Evolutionary conservation across 202 grass and related monocot species (phyloP), one percentile per base, ranked within the genome.

Genomic region (Cymbopogon flexuosus): DNA sequence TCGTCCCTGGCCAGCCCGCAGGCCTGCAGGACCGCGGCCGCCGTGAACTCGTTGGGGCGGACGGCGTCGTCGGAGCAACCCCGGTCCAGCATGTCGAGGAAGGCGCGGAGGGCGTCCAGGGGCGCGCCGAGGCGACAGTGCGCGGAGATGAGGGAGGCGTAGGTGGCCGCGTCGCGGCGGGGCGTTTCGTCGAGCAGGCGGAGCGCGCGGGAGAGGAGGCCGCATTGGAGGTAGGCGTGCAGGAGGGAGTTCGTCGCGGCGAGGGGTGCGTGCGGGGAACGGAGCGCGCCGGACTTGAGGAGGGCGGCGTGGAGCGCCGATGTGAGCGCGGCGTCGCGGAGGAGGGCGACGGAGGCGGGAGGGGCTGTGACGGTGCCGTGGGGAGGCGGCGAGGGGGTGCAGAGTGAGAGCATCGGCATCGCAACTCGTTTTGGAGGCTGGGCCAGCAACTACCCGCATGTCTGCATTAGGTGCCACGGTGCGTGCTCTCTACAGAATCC

Each of bases 11-110:
- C 74, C 18, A 88, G 76, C 59, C 88, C 82, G 9, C 86, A 91
- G 16, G 85, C 84, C 74, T 81, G 84, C 42, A 84, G 33, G 64
- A 82, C 85, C 34, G 85, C 75, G 67, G 79, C 86, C 23, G 72
- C 88, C 33, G 96, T 93, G 85, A 98, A 90, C 70, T 93, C 79
- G 72, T 88, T 91, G 79, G 90, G 62, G 61, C 87, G 88, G 58
- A 79, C 81, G 61, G 85, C 51, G 27, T 33, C 35, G 35, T 73
- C 79, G 34, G 76, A 36, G 19, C 87, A 68, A 30, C 79, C 90
- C 45, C 65, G 61, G 36, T 66, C 46, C 51, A 90, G 59, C 90
- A 91, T 88, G 79, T 81, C 81, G 73, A 88, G 84, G 76, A 93
- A 93, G 43, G 80, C 34, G 67, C 74, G 59, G 36, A 42, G 45